Percentiles rank a stretch among this genome's conserved stretches.
phyloP scores from a whole-genome alignment of 768 basidiomycete genomes.

The Coprinopsis marcescibilis region DNA sequence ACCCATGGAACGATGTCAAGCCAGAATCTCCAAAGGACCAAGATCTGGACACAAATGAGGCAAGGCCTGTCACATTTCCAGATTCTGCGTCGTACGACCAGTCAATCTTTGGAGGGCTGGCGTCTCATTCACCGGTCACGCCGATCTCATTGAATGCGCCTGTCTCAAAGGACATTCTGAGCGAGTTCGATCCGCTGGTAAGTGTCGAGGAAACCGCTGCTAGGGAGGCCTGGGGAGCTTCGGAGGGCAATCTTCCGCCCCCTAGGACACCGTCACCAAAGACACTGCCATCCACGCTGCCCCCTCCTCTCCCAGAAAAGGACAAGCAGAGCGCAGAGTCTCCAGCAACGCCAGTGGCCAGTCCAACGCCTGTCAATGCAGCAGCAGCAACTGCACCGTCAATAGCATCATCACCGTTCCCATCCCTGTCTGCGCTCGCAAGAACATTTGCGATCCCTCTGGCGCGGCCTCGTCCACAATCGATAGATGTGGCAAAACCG shows the following conservation, averaged over 20 bases:
- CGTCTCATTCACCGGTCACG: constrained; percentile 20
- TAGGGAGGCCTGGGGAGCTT: constrained; percentile 56
- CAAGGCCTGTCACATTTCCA: constrained; percentile 28
- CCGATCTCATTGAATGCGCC: constrained; percentile 16
- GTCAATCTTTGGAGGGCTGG: constrained; percentile 31
- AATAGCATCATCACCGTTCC: constrained; percentile 46
- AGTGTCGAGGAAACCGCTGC: constrained; percentile 54
- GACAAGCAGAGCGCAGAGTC: constrained; percentile 23
- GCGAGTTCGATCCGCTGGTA: constrained; percentile 65
- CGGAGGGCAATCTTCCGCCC: constrained; percentile 58
- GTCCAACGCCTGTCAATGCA: constrained; percentile 15
- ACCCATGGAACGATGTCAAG: constrained; percentile 36
- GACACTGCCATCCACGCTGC: constrained; percentile 28
- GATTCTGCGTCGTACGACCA: constrained; percentile 41
- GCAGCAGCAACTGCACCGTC: constrained; percentile 20
- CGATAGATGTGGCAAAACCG: constrained; percentile 53
- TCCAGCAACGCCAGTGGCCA: constrained; percentile 9
- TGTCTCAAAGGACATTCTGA: constrained; percentile 40
- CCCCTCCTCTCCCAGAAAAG: constrained; percentile 32
- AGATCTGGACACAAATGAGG: constrained; percentile 12
- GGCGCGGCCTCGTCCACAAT: constrained; percentile 47
- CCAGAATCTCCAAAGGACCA: constrained; percentile 17
- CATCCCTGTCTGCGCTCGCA: constrained; percentile 62
- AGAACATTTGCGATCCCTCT: constrained; percentile 50
- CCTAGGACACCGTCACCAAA: constrained; percentile 22